phyloP scores from a whole-genome alignment of 2,329 filamentous ascomycete species.

The Colletotrichum australisinense region DNA sequence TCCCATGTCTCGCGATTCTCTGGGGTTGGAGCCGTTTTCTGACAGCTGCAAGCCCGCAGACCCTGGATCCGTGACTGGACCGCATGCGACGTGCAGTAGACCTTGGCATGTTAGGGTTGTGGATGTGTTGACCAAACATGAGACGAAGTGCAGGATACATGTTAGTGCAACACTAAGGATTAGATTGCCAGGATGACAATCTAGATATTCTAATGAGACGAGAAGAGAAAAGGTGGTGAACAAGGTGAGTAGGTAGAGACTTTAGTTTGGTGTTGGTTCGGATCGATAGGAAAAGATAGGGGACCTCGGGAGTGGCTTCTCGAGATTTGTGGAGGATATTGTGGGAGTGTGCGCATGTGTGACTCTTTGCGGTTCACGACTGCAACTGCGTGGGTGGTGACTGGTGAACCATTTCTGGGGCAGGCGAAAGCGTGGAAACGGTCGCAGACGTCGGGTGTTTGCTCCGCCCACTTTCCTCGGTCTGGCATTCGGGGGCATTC shows the following conservation, averaged over 20 bases:
- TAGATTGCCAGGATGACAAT: neutral
- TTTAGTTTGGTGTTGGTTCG: too few species aligned
- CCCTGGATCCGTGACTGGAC: neutral
- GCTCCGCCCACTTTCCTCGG: slow-evolving; percentile 18
- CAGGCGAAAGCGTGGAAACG: neutral
- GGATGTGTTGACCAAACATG: neutral
- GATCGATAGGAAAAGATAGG: slow-evolving; percentile 5
- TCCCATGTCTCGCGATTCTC: slow-evolving; percentile 1
- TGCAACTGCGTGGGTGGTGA: neutral
- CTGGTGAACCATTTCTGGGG: neutral
- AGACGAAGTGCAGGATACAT: neutral
- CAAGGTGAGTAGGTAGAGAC: neutral
- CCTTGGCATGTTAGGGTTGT: neutral
- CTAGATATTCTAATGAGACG: too few species aligned
- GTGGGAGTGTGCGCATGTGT: neutral
- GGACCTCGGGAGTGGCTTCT: too few species aligned
- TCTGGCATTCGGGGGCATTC: neutral
- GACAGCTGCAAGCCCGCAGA: neutral
- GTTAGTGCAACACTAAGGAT: too few species aligned
- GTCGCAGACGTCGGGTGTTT: slow-evolving; percentile 10
- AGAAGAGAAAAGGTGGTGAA: neutral
- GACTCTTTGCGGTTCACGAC: neutral
- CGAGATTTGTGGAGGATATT: neutral
- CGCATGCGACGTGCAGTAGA: neutral
- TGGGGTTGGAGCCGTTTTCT: neutral